Evolutionary conservation across 2,329 filamentous ascomycete genomes (phyloP), one percentile per base, ranked within the genome.

Genomic region (Thielaviopsis ethacetica): DNA sequence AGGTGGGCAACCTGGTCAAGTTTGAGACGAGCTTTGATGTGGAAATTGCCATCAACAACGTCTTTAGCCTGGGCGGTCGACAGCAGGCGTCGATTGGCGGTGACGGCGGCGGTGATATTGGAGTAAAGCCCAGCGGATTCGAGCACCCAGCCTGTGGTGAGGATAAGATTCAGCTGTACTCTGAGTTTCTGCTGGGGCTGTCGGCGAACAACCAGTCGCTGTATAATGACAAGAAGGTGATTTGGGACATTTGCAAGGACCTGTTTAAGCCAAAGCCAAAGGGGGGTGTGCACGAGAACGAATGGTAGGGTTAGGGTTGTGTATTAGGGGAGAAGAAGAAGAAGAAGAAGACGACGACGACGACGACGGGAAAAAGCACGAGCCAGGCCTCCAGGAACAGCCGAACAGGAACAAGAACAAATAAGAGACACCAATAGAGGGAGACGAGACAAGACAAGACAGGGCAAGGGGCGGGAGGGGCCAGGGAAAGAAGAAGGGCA

Each of bases 111-210:
- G 30, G 30, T 9, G 10, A 12, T 5, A 34, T 34, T 34, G 30
- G 27, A 19, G 49, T 41, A 6, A 30, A 27, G 5, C 21, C 21
- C 21, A 26, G 50, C 21, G 50, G 27, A 53, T 57, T n/a, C 26
- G 12, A 52, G 22, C 53, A 30, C 6, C 19, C 38, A 2, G 22
- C 19, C 26, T 58, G 56, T 4, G 55, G 59, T 9, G 24, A 34
- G 6, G 57, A 60, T 51, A 56, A 60, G 50, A 24, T 60, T 19
- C 44, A 53, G 19, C 49, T 54, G n/a, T 60, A 60, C 21, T 49
- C 58, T 1, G 58, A 60, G 58, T 54, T 60, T 47, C n/a, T 60
- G 13, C 21, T 60, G 24, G 54, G 47, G 13, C 26, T 60, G 21
- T 34, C 12, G 27, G 17, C 49, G 6, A 60, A 57, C 54, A 58